phyloP scores from a whole-genome alignment of 768 basidiomycete species.

The Mycena polygramma region DNA sequence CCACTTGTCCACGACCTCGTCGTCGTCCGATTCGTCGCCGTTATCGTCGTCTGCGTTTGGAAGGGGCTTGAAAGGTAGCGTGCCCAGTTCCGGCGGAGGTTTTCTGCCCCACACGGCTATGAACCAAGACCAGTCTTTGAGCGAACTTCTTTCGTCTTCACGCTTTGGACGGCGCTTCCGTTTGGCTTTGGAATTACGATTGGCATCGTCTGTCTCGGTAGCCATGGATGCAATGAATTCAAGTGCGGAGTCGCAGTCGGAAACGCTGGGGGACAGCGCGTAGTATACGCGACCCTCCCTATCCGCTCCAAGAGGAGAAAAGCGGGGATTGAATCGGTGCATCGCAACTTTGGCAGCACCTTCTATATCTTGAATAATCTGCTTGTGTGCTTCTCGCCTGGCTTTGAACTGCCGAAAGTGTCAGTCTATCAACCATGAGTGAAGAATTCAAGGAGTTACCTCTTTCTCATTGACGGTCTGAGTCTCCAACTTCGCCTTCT shows the following conservation, averaged over 20 bases:
- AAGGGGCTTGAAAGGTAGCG: slow-evolving; percentile 39
- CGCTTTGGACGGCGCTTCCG: slow-evolving; percentile 56
- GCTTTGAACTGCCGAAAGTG: slow-evolving; percentile 55
- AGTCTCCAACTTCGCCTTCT: slow-evolving; percentile 54
- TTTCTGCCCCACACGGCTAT: slow-evolving; percentile 80
- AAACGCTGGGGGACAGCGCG: slow-evolving; percentile 69
- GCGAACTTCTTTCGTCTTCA: slow-evolving; percentile 62
- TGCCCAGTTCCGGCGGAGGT: slow-evolving; percentile 48
- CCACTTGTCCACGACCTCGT: slow-evolving; percentile 68
- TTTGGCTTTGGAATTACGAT: slow-evolving; percentile 54
- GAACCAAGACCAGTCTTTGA: slow-evolving; percentile 82
- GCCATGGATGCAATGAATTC: slow-evolving; percentile 50
- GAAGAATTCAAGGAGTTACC: slow-evolving; percentile 40
- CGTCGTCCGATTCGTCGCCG: slow-evolving; percentile 49
- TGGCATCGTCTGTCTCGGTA: slow-evolving; percentile 44
- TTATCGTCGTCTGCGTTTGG: slow-evolving; percentile 41
- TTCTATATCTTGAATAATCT: slow-evolving; percentile 63
- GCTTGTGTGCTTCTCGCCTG: slow-evolving; percentile 63
- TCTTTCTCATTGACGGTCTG: slow-evolving; percentile 45
- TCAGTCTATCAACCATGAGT: not conserved
- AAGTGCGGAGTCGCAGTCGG: slow-evolving; percentile 67
- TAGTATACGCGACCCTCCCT: slow-evolving; percentile 77
- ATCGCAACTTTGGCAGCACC: slow-evolving; percentile 64
- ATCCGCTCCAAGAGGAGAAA: slow-evolving; percentile 76
- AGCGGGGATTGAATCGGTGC: slow-evolving; percentile 64